Percentiles rank a stretch among this genome's conserved stretches.
phyloP scores from a whole-genome alignment of 768 basidiomycete genomes.

The Galerina sulciceps region DNA sequence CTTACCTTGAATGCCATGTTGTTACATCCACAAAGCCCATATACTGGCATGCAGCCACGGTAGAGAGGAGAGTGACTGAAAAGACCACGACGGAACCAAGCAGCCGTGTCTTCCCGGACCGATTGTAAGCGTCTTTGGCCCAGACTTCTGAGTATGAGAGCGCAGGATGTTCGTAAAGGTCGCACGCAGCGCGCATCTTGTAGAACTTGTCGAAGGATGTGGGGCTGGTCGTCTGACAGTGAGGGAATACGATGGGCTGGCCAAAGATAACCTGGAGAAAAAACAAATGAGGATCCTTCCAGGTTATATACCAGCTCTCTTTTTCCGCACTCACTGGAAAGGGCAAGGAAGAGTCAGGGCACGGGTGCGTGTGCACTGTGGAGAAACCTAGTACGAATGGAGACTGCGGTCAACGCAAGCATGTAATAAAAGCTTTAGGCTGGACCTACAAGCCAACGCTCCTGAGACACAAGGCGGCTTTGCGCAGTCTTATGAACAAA shows the following conservation, averaged over 20 bases:
- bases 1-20: slow-evolving; percentile 29
- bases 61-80: slow-evolving; percentile 34
- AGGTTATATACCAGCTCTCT: too few relatives aligned
- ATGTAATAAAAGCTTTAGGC: too few relatives aligned
- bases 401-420: too few relatives aligned
- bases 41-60: slow-evolving; percentile 35
- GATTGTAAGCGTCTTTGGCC: slow-evolving; percentile 31
- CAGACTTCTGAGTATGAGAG: slow-evolving; percentile 44
- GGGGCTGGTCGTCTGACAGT: background rate
- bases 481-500: too few relatives aligned
- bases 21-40: slow-evolving; percentile 26
- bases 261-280: too few relatives aligned
- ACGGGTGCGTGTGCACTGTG: too few relatives aligned
- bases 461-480: too few relatives aligned
- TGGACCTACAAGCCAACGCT: too few relatives aligned
- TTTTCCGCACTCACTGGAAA: too few relatives aligned
- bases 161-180: slow-evolving; percentile 42
- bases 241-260: background rate
- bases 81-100: slow-evolving; percentile 34
- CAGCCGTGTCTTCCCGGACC: slow-evolving; percentile 24
- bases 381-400: too few relatives aligned
- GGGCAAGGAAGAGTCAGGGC: too few relatives aligned
- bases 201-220: slow-evolving; percentile 1
- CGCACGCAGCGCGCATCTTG: slow-evolving; percentile 39
- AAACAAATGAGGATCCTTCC: too few relatives aligned